Evolutionary conservation across 306 rosid genomes (phyloP), one percentile per base, ranked within the genome.

Genomic region (Sicyos baderoa): DNA sequence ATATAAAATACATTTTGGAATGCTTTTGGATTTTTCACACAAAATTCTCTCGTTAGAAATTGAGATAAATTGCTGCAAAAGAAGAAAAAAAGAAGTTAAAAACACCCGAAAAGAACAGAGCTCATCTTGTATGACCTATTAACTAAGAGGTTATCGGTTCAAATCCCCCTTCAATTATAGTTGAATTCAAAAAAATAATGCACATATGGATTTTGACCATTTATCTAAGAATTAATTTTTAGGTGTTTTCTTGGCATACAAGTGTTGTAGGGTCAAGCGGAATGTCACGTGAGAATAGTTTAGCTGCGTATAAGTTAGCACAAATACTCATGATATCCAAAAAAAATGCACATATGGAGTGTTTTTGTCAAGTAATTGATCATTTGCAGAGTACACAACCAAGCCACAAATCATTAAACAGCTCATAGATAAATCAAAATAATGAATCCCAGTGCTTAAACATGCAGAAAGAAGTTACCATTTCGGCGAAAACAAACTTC

Each of bases 401-500:
- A 25, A 22, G 61, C 61, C 32, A 21, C 37, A 11, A 56, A 56
- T 14, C 9, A 56, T 25, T 5, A 9, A 13, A 6, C 4, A 4
- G 7, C 53, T 47, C 50, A 47, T 58, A 59, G 19, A 25, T 27
- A 17, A 15, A 25, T 32, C 66, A 11, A 65, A 40, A 7, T 8
- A 2, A 17, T 22, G 22, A 13, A 59, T 32, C 53, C 50, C 42
- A 18, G 4, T 17, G 47, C 32, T 4, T 27, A 2, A 37, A 53
- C n/a, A 21, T 8, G 60, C 60, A 18, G 37, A 54, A 16, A 72
- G 72, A 25, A 42, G 40, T 79, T 83, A 92, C 97, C 84, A 87
- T 87, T 76, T 92, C 97, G 0, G 77, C 96, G 73, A 82, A 92
- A 54, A 89, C 84, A 79, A 92, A 89, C 75, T 86, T 92, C 79